Base-by-base conservation (phyloP, 2,329 filamentous ascomycete species). In the Diplodia scrobiculata region DNA sequence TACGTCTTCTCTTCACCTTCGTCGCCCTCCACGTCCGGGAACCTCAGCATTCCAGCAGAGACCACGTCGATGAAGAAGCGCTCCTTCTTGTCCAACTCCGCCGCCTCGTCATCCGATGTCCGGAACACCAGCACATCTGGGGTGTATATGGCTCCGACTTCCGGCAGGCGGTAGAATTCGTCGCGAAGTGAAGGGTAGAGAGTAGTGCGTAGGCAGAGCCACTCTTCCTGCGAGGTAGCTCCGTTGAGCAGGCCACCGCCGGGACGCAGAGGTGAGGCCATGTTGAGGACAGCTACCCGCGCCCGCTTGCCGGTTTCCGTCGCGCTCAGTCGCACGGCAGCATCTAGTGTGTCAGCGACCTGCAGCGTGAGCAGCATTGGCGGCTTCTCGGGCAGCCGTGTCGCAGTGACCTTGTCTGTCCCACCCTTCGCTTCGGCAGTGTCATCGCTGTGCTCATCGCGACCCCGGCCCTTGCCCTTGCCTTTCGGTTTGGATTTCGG, bases 161-260 rank as follows among this genome's bases (percentile, higher is more conserved):
- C 85, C 0, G 86, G 86, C 0, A 89, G 77, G 0, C 85, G 82
- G 73, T 89, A 89, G 72, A 83, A 86, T 7, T 80, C 76, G 38
- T 88, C 84, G 17, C 79, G 80, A 0, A 89, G 79, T 0, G 86
- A 86, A 0, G 86, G 82, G 4, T 86, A 81, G 0, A 89, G 77
- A 0, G 86, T 89, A 2, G 84, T 87, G 17, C 85, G 83, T 69
- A 84, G 80, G 71, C 87, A 89, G 2, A 89, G 79, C 27, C 81
- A 84, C 71, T 88, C 87, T 71, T 89, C 87, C 68, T 88, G 85
- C 3, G 82, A 83, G 9, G 83, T 83, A 0, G 86, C 84, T 21
- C 87, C 87, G 14, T 81, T 81, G 0, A 88, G 74, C 34, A 89
- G 83, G 0, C 87, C 87, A 7, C 86, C 87, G 13, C 87, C 87